Evolutionary conservation across 768 basidiomycete genomes (phyloP).

Genomic region (Calocera cornea): DNA sequence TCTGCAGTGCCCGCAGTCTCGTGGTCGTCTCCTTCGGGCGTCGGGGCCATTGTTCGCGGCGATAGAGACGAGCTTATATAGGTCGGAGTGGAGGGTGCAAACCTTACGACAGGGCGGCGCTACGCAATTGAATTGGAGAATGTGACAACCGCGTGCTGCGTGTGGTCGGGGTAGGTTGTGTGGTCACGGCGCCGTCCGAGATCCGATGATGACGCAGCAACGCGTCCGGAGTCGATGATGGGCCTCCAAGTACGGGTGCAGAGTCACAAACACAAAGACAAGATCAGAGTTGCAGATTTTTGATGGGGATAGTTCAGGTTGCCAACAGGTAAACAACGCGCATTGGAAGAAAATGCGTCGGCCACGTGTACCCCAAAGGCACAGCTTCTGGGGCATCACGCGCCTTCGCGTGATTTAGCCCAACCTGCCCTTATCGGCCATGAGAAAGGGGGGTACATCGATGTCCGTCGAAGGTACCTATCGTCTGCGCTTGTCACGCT

Average conservation of each 20-base stretch:
- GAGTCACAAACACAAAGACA: neutral
- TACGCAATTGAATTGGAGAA: too few relatives aligned
- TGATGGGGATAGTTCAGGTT: neutral
- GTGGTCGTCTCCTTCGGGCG: too few relatives aligned
- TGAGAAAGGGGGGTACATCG: neutral
- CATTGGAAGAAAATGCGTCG: neutral
- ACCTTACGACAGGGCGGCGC: too few relatives aligned
- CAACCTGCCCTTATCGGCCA: neutral
- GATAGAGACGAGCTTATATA: too few relatives aligned
- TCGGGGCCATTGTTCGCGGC: too few relatives aligned
- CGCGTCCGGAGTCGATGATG: neutral
- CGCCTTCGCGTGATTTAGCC: neutral
- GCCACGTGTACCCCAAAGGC: neutral
- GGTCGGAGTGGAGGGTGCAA: too few relatives aligned
- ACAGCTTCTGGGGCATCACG: neutral
- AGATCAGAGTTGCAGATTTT: neutral
- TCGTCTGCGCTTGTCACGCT: too few relatives aligned
- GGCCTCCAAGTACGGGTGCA: neutral
- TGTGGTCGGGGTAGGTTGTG: too few relatives aligned
- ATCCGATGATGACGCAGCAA: neutral
- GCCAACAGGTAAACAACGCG: neutral
- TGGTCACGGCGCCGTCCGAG: neutral
- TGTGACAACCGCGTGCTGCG: too few relatives aligned
- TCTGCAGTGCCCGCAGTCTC: too few relatives aligned
- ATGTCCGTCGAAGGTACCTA: too few relatives aligned